Base-by-base conservation (phyloP, 1,139 yeast species). In the Williopsis jadinii region DNA sequence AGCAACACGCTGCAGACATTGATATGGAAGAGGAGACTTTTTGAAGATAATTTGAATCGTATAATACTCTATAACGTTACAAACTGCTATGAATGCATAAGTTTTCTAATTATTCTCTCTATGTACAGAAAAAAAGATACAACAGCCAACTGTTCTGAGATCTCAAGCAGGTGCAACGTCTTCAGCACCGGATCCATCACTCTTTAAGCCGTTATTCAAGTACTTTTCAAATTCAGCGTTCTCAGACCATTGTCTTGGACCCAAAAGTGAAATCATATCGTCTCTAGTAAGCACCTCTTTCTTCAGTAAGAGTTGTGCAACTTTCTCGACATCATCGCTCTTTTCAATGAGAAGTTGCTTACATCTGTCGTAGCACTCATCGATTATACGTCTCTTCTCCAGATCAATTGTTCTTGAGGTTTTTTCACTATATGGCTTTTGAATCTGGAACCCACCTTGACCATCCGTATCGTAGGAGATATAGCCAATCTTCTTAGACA, bases 141-240 rank as follows among this genome's bases (percentile, higher is more conserved):
- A 19, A 19, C 24, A 19, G 24, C 6, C 24, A 19, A 19, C 4
- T 19, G 6, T 19, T 19, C 24, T 6, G 6, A 19, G 24, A 19
- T 19, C 4, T 19, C 24, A 19, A 19, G 24, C 24, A 19, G 24
- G 24, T 19, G 24, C 24, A 19, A 28, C 30, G 9, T 28, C 30
- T 5, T 9, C 12, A 28, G 30, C 30, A 28, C 6, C 6, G 6
- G 4, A 5, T 4, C 11, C 11, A 15, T 15, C 24, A 31, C 6
- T 46, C 42, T 45, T 43, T 28, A 41, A 44, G 26, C 52, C 53
- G 38, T 64, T 45, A 71, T 76, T 77, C 49, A 84, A 65, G 55
- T 84, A 84, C 57, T 81, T 81, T 62, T 84, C 90, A 58, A 84
- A 83, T 2, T 90, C 92, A 61, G 83, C 92, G 54, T 82, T 83